These are phyloP conservation scores for Fistulinella prunicolor DNA, from an alignment of 768 basidiomycete genomes.

Conservation along the genomic window DNA sequence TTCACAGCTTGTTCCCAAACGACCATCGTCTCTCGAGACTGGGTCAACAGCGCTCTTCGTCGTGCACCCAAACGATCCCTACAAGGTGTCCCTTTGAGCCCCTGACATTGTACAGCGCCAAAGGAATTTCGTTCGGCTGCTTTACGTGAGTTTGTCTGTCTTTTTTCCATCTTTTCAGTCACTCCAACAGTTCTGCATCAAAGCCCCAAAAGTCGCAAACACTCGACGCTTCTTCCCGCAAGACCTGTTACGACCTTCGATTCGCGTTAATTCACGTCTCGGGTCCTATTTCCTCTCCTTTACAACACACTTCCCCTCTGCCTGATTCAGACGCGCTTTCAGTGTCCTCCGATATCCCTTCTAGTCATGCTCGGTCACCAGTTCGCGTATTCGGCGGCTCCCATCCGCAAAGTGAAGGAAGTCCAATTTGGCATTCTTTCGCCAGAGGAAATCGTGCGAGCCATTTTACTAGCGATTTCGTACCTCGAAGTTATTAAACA, in stretches of 20 bases:
- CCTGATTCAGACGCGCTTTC: constrained; percentile 18
- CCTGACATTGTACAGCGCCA: not conserved
- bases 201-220: constrained; percentile 22
- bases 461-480: not conserved
- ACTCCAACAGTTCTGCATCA: constrained; percentile 1
- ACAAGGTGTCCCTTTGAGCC: not conserved
- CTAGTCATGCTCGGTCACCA: constrained; percentile 78
- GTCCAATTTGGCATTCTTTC: constrained; percentile 99
- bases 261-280: constrained; percentile 30
- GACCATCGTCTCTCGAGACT: constrained; percentile 28
- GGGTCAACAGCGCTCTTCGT: constrained; percentile 18
- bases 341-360: not conserved
- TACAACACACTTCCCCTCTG: not conserved
- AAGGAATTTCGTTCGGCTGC: constrained; percentile 2
- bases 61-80: constrained; percentile 5
- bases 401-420: constrained; percentile 93
- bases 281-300: constrained; percentile 2
- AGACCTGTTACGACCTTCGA: constrained; percentile 7
- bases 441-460: constrained; percentile 91
- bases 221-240: constrained; percentile 3
- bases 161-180: constrained; percentile 16
- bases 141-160: constrained; percentile 11
- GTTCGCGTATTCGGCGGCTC: constrained; percentile 91
- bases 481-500: constrained; percentile 4
- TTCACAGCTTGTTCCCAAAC: constrained; percentile 36